Evolutionary conservation across 495 filamentous ascomycete genomes (phyloP), one percentile per base, ranked within the genome.

Genomic region (Ascobolus immersus): DNA sequence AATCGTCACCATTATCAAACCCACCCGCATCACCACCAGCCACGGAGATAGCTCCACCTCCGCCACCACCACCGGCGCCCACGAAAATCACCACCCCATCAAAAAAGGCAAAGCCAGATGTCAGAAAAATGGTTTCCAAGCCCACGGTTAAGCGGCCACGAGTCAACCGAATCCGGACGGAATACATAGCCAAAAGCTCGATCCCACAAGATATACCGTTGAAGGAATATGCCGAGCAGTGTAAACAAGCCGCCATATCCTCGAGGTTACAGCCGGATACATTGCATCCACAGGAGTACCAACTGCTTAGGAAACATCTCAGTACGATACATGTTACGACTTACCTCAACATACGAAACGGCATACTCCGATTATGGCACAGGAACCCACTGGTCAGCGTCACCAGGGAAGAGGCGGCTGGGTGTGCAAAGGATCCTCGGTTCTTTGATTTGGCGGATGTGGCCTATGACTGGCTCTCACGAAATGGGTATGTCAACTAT

Each of bases 261-360:
- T 92, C 80, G 30, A 65, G 86, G 32, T 61, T 99, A 3, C 79
- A 84, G 40, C 86, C 89, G 4, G 91, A 81, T 53, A 67, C 74
- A 11, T 56, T 99, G 11, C 81, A 93, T 53, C 60, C 59, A n/a
- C 69, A 73, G 35, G 86, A 99, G 48, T 81, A 92, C 49, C 50
- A 63, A 39, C 64, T 80, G 32, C 55, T 99, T 14, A 65, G 74
- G 36, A 59, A 76, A 23, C 69, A 86, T 50, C 67, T 99, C 37
- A 89, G 71, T 48, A 71, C 77, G 43, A 59, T 71, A 21, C 84
- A 99, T 46, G 79, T 94, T 35, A 90, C 86, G 7, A 73, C 75
- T n/a, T 99, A 94, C 51, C 55, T 99, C 20, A 93, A 92, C 52
- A 92, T 99, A 38, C 64, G 86, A 37, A 99, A 99, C 52, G 80